phyloP scores from a whole-genome alignment of 345 rosid genomes.

The Pugionium dolabratum region DNA sequence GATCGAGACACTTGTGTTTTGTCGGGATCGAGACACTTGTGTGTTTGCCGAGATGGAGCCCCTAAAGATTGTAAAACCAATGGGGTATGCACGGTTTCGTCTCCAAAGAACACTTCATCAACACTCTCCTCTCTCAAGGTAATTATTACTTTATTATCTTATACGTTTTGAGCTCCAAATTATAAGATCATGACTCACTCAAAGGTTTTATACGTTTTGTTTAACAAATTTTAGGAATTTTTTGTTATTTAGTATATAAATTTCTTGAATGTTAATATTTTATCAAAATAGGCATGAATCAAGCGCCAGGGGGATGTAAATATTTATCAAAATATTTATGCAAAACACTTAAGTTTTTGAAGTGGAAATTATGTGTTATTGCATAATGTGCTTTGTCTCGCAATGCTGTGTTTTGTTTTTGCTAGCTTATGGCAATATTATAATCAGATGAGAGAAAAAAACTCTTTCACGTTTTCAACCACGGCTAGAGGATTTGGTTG shows the following conservation, averaged over 20 bases:
- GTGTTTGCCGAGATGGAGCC: conserved; percentile 40
- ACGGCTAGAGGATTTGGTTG: neutral
- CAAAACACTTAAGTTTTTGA: too few relatives aligned
- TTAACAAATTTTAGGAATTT: neutral
- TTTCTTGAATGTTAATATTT: conserved; percentile 2
- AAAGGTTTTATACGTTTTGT: neutral
- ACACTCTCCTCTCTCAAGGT: conserved; percentile 30
- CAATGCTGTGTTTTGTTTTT: too few relatives aligned
- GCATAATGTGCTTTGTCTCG: too few relatives aligned
- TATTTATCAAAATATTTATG: too few relatives aligned
- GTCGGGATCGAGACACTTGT: conserved; percentile 32
- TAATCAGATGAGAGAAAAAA: too few relatives aligned
- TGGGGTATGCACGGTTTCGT: conserved; percentile 65
- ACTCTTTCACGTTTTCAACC: neutral
- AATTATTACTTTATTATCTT: neutral
- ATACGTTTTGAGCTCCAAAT: neutral
- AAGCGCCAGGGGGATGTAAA: conserved; percentile 7
- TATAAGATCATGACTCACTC: conserved; percentile 3
- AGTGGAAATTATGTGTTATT: too few relatives aligned
- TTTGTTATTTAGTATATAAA: neutral
- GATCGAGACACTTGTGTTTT: neutral
- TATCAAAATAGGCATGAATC: conserved; percentile 22
- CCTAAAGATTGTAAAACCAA: conserved; percentile 59
- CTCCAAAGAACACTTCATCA: conserved; percentile 45
- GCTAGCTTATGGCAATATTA: too few relatives aligned